Percentiles rank a stretch among this genome's conserved stretches.
These are phyloP conservation scores for Plasmodium vinckei DNA, from an alignment of 169 alveolate species.

Conservation along the genomic window DNA sequence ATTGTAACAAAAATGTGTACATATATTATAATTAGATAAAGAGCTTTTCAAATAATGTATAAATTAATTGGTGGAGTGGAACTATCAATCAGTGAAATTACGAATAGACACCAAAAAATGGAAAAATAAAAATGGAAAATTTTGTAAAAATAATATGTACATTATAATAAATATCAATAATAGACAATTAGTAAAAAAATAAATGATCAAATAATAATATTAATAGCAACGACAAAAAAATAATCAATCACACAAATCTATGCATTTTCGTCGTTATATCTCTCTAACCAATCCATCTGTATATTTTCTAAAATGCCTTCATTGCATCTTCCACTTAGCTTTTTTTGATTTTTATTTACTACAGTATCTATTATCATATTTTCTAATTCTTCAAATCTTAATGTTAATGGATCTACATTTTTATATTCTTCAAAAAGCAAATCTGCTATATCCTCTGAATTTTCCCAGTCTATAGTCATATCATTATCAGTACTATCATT, in stretches of 20 bases:
- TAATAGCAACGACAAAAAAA: no score
- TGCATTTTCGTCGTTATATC: conserved; percentile 49
- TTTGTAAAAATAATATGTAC: no score
- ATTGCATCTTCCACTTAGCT: conserved; percentile 75
- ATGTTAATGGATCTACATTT: conserved; percentile 77
- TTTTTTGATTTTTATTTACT: conserved; percentile 61
- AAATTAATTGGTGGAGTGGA: no score
- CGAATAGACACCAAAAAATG: no score
- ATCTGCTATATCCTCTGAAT: conserved; percentile 58
- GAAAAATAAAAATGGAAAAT: no score
- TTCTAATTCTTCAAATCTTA: conserved; percentile 80
- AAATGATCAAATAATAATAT: no score
- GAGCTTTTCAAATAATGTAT: no score
- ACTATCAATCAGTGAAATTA: no score
- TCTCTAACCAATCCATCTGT: conserved; percentile 81
- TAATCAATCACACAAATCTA: conserved; percentile 5
- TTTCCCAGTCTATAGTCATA: conserved; percentile 46
- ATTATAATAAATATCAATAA: no score
- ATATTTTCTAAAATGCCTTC: conserved; percentile 80
- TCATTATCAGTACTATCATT: conserved; percentile 25
- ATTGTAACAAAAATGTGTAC: no score
- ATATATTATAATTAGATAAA: no score
- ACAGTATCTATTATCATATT: conserved; percentile 78
- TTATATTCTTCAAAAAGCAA: conserved; percentile 65
- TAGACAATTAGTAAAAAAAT: no score